Percentiles rank a stretch among this genome's conserved stretches.
Conservation (phyloP, 2,329 filamentous ascomycete species). For the Phaeosphaeriaceae sp. region DNA sequence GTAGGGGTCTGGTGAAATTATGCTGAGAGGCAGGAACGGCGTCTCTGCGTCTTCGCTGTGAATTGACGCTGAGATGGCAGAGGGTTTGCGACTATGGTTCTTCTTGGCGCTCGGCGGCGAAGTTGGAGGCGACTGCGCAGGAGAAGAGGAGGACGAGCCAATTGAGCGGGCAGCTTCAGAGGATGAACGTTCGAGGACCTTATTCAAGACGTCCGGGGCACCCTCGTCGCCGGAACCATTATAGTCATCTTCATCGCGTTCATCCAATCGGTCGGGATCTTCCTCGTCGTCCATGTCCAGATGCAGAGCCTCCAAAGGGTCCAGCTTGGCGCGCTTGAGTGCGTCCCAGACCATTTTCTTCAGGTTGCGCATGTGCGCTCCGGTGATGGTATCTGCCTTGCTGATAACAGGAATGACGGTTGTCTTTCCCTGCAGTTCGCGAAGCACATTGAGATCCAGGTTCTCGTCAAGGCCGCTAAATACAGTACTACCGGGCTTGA, state of each 20-base stretch:
- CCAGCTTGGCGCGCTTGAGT: conserved; percentile 82
- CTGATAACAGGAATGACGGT: conserved; percentile 94
- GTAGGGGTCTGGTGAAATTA: conserved; percentile 93
- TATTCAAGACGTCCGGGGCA: conserved; percentile 46
- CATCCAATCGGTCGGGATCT: conserved; percentile 59
- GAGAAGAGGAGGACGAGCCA: conserved; percentile 39
- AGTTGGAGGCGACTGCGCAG: conserved; percentile 40
- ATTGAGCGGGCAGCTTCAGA: conserved; percentile 45
- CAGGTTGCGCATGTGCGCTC: conserved; percentile 88
- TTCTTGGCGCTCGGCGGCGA: conserved; percentile 41
- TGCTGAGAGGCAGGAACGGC: conserved; percentile 84
- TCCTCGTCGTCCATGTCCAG: conserved; percentile 75
- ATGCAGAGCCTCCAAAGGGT: conserved; percentile 85
- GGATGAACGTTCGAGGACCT: conserved; percentile 46
- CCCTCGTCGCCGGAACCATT: conserved; percentile 43
- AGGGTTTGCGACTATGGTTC: conserved; percentile 50
- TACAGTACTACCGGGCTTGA: conserved; percentile 54
- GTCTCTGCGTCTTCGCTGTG: conserved; percentile 50
- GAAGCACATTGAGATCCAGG: conserved; percentile 88
- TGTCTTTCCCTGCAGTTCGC: conserved; percentile 88
- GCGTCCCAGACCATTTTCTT: conserved; percentile 91
- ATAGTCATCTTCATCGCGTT: conserved; percentile 58
- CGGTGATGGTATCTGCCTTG: conserved; percentile 97
- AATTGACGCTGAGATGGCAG: conserved; percentile 48
- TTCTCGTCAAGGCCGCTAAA: conserved; percentile 82